Evolutionary conservation across 192 early-diverging fungal species (phyloP), one percentile per base, ranked within the genome.

Genomic region (Cladochytrium replicatum): DNA sequence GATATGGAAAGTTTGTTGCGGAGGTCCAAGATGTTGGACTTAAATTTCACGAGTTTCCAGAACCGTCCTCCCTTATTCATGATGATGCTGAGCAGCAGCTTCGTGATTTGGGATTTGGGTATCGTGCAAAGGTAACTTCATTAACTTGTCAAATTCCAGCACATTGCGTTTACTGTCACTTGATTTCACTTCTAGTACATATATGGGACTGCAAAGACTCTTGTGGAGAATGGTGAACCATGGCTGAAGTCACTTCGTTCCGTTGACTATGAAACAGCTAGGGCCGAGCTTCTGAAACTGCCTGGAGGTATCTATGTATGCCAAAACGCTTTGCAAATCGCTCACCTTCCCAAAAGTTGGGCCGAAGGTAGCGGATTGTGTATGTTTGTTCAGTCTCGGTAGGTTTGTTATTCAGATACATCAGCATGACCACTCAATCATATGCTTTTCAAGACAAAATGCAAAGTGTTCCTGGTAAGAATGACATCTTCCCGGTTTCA

Each of bases 281-380:
- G 76, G n/a, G 56, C 32, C 1, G 68, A 72, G 23, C 58, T 96
- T 24, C 44, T 91, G 48, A 62, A 82, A 32, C 62, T 96, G 4
- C 58, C 76, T 37, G 92, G 92, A 1, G 84, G 75, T 58, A 52
- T 23, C 30, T 48, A 24, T n/a, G 25, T 21, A 45, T 24, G 17
- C 47, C 19, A 29, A 28, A 4, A 8, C 6, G 29, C 7, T 26
- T 23, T 55, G 3, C 31, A 32, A 2, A 30, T 6, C 40, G 23
- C n/a, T 26, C n/a, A 31, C 45, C 45, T 39, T 48, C 5, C 3
- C 34, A 17, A 27, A 32, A 50, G 73, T 89, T 1, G 95, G 95
- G 1, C 93, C 92, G 2, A 99, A 99, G 63, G 91, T 99, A 4
- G 95, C 95, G 0, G 95, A 99, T 60, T 99, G 95, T 52, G 78